Evolutionary conservation across 805 yeast genomes (phyloP).

Genomic region (Cyberlindnera veronae): DNA sequence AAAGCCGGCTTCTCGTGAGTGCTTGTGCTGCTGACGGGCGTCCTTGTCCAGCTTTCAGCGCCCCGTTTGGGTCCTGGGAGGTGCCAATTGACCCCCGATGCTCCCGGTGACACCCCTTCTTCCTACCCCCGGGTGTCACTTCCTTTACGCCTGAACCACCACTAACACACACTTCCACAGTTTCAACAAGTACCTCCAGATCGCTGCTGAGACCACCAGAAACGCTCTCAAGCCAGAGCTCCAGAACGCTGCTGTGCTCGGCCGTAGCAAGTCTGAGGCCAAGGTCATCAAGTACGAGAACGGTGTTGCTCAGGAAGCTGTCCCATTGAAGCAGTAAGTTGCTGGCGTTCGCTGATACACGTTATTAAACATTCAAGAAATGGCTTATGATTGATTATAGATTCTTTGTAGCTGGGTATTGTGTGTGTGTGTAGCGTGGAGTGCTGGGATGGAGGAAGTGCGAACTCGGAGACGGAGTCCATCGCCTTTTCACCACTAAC

Average conservation of each 20-base stretch:
- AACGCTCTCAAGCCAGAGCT: conserved; percentile 82
- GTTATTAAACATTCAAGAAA: neutral
- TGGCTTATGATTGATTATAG: too few species aligned
- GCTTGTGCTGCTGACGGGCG: neutral
- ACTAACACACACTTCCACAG: conserved; percentile 29
- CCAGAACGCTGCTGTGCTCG: conserved; percentile 63
- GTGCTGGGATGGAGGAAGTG: too few species aligned
- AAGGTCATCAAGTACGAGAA: conserved; percentile 66
- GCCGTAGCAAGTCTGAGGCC: conserved; percentile 73
- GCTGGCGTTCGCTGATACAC: neutral
- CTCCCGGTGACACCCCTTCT: too few species aligned
- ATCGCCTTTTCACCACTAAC: too few species aligned
- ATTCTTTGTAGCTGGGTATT: too few species aligned
- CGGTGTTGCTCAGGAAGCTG: conserved; percentile 49
- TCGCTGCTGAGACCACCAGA: conserved; percentile 88
- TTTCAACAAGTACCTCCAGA: conserved; percentile 83
- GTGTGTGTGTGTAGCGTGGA: too few species aligned
- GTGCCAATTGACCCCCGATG: neutral
- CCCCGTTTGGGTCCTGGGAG: neutral
- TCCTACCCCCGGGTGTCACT: too few species aligned
- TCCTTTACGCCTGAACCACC: neutral
- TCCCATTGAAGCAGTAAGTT: conserved; percentile 28
- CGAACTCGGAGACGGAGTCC: too few species aligned
- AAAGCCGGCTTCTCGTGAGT: conserved; percentile 63
- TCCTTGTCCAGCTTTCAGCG: neutral